A percentile compares a stretch with the other conserved stretches of the same genome.
Evolutionary conservation across 345 rosid species (phyloP).

Genomic region (Hypericum androsaemum): DNA sequence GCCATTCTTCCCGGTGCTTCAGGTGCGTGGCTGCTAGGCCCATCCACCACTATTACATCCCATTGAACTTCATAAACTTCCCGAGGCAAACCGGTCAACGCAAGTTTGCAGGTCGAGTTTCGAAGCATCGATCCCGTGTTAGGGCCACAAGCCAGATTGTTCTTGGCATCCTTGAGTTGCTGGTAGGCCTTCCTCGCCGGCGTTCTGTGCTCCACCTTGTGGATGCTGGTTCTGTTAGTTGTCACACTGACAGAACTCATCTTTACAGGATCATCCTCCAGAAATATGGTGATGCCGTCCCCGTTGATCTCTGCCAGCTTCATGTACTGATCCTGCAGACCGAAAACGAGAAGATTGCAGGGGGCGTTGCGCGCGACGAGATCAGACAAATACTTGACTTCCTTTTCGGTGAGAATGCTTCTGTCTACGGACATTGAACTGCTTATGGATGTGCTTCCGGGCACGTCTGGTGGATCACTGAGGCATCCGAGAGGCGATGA

Average conservation of each 20-base stretch:
- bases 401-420: slow-evolving; percentile 44
- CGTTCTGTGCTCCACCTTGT: slow-evolving; percentile 38
- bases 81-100: slow-evolving; percentile 42
- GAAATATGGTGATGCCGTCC: slow-evolving; percentile 51
- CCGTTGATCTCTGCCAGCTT: slow-evolving; percentile 48
- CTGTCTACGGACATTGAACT: slow-evolving; percentile 6
- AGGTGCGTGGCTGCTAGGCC: slow-evolving; percentile 50
- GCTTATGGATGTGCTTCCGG: slow-evolving; percentile 3
- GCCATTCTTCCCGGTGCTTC: slow-evolving; percentile 84
- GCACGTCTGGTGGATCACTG: slow-evolving; percentile 11
- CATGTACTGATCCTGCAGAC: slow-evolving; percentile 45
- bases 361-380: slow-evolving; percentile 43
- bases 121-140: slow-evolving; percentile 18
- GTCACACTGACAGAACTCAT: slow-evolving; percentile 25
- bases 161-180: slow-evolving; percentile 65
- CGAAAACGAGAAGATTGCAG: slow-evolving; percentile 78
- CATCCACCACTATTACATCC: slow-evolving; percentile 80
- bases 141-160: slow-evolving; percentile 43
- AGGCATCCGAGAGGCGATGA: slow-evolving; percentile 17
- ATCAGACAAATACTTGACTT: slow-evolving; percentile 43
- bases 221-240: slow-evolving; percentile 35
- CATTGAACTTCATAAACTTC: slow-evolving; percentile 48
- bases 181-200: slow-evolving; percentile 57
- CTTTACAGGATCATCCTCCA: slow-evolving; percentile 54
- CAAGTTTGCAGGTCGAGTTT: slow-evolving; percentile 44